Evolutionary conservation across 345 rosid species (phyloP).

Genomic region (Fremontodendron californicum): DNA sequence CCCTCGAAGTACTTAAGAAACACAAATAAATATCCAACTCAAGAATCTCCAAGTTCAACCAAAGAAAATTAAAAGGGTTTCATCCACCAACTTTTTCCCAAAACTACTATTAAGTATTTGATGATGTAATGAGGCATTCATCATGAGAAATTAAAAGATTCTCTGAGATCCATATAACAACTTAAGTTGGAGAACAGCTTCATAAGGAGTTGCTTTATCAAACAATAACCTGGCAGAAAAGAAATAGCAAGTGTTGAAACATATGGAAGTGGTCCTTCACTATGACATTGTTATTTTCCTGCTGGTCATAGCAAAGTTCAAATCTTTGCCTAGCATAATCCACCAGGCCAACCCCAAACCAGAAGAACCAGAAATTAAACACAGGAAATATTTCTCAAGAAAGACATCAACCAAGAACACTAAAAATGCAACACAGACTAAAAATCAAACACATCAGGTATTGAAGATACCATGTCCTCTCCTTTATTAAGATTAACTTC

Average conservation of each 20-base stretch:
- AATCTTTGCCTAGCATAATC: not conserved
- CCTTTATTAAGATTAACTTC: not conserved
- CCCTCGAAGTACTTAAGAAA: not conserved
- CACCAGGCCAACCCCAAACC: not conserved
- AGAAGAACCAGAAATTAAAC: not conserved
- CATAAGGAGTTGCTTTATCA: not conserved
- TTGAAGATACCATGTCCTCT: not conserved
- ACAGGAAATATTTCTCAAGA: not conserved
- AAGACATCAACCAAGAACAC: not conserved
- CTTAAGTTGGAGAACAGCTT: not conserved
- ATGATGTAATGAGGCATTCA: not conserved
- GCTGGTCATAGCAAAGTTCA: constrained; percentile 1
- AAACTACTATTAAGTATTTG: not conserved
- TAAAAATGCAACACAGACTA: not conserved
- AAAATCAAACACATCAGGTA: not conserved
- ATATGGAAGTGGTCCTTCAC: not conserved
- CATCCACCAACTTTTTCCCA: not conserved
- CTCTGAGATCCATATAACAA: not conserved
- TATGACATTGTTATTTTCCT: not conserved
- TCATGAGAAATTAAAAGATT: not conserved
- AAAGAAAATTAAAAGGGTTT: not conserved
- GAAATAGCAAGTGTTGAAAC: not conserved
- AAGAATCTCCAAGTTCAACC: too few relatives aligned
- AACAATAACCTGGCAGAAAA: not conserved
- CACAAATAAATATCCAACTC: too few relatives aligned